Conservation (phyloP, 1,284 basidiomycete genomes). For the Cutaneotrichosporon arboriforme region DNA sequence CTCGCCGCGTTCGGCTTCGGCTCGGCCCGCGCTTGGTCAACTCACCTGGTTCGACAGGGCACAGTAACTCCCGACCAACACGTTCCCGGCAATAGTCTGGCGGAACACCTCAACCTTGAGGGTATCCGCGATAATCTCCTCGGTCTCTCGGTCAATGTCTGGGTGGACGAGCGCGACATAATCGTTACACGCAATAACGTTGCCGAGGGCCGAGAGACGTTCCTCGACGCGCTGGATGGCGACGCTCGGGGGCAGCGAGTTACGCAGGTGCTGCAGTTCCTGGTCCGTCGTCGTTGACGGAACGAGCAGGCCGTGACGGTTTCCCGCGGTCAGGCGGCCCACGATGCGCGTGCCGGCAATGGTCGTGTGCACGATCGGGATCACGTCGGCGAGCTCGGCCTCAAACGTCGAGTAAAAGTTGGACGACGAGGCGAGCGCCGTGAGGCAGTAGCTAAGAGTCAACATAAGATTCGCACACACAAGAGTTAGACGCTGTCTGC, state of each 20-base stretch:
- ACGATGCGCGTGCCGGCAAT: constrained; percentile 94
- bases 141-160: constrained; percentile 96
- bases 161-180: constrained; percentile 96
- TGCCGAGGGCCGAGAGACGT: constrained; percentile 89
- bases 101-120: constrained; percentile 99
- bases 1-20: no score
- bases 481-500: neutral
- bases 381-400: constrained; percentile 84
- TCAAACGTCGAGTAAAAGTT: constrained; percentile 99
- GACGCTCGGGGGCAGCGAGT: constrained; percentile 86
- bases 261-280: constrained; percentile 95
- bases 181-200: constrained; percentile 98
- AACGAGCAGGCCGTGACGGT: constrained; percentile 92
- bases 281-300: constrained; percentile 95
- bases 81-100: constrained; percentile 94
- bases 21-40: neutral
- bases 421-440: constrained; percentile 86
- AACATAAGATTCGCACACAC: neutral
- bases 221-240: constrained; percentile 96
- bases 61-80: constrained; percentile 93
- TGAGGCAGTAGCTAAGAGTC: constrained; percentile 70
- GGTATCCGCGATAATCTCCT: constrained; percentile 99
- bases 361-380: constrained; percentile 94
- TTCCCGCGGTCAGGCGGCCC: constrained; percentile 88
- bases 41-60: constrained; percentile 70